These are phyloP conservation scores for Sporisorium sorghi DNA, from an alignment of 1,284 basidiomycete species.

Conservation along the genomic window DNA sequence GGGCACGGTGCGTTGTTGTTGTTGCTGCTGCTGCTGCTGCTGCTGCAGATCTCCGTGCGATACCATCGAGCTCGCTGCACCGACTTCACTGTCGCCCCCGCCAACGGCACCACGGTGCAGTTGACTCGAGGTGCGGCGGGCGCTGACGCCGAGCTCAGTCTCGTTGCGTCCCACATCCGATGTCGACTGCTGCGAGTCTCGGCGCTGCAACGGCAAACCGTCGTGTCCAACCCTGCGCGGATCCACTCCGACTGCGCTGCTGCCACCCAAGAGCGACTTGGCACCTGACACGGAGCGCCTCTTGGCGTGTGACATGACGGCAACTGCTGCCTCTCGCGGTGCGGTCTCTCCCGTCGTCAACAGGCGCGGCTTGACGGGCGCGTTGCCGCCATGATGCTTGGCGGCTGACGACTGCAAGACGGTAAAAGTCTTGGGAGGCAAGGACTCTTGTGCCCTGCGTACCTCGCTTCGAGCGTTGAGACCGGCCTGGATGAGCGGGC, in stretches of 20 bases:
- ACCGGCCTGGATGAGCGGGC: conserved; percentile 68
- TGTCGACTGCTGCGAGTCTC: conserved; percentile 42
- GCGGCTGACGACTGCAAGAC: conserved; percentile 61
- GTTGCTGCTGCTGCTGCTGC: conserved; percentile 22
- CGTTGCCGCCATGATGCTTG: conserved; percentile 39
- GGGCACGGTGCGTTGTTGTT: conserved; percentile 34
- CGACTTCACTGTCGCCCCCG: conserved; percentile 32
- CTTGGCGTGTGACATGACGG: conserved; percentile 46
- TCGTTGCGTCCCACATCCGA: conserved; percentile 37
- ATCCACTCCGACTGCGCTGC: conserved; percentile 29
- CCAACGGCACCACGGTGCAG: conserved; percentile 32
- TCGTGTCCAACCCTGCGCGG: conserved; percentile 15
- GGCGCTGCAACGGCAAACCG: conserved; percentile 33
- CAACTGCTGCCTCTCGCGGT: conserved; percentile 47
- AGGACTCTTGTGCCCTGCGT: conserved; percentile 58
- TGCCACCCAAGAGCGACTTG: conserved; percentile 37
- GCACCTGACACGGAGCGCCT: conserved; percentile 52
- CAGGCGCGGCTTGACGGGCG: conserved; percentile 51
- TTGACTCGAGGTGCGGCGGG: conserved; percentile 34
- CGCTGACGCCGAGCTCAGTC: conserved; percentile 23
- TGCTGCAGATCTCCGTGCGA: conserved; percentile 21
- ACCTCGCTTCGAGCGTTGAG: conserved; percentile 66
- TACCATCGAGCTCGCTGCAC: conserved; percentile 31
- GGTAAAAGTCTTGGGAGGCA: conserved; percentile 68
- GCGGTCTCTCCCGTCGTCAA: conserved; percentile 60